Conservation (phyloP, 2,329 filamentous ascomycete genomes). For the Clarireedia sp. region DNA sequence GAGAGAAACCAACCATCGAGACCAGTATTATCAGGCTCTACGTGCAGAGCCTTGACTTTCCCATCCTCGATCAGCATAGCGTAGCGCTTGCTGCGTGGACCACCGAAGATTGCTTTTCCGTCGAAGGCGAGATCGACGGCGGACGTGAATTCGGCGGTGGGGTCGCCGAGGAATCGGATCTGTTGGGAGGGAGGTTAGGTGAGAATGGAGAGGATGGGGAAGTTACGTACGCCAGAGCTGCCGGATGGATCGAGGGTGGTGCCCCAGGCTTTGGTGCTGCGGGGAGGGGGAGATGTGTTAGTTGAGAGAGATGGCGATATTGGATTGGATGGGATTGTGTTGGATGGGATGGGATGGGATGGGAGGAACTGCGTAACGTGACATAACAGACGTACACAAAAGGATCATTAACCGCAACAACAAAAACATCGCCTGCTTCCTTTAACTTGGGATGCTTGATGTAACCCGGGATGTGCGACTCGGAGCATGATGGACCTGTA, state of each 20-base stretch:
- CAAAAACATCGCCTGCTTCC: constrained; percentile 75
- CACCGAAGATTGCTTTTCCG: constrained; percentile 70
- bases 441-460: constrained; percentile 72
- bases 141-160: constrained; percentile 70
- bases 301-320: background rate
- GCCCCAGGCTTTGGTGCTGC: constrained; percentile 83
- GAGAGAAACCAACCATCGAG: constrained; percentile 51
- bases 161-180: constrained; percentile 87
- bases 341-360: background rate
- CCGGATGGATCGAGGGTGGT: constrained; percentile 66
- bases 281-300: background rate
- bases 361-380: background rate
- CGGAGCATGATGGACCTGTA: constrained; percentile 52
- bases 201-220: constrained; percentile 70
- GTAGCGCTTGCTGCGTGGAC: constrained; percentile 78
- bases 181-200: constrained; percentile 38
- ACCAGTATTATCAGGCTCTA: constrained; percentile 86
- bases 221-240: constrained; percentile 60
- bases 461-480: constrained; percentile 75
- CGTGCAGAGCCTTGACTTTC: constrained; percentile 70
- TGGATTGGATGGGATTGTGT: too few relatives aligned
- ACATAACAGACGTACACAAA: constrained; percentile 92
- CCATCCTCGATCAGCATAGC: constrained; percentile 77
- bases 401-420: constrained; percentile 87
- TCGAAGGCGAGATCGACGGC: constrained; percentile 80